These are phyloP conservation scores for Uromyces viciae-fabae DNA, from an alignment of 1,284 basidiomycete species.

Conservation along the genomic window DNA sequence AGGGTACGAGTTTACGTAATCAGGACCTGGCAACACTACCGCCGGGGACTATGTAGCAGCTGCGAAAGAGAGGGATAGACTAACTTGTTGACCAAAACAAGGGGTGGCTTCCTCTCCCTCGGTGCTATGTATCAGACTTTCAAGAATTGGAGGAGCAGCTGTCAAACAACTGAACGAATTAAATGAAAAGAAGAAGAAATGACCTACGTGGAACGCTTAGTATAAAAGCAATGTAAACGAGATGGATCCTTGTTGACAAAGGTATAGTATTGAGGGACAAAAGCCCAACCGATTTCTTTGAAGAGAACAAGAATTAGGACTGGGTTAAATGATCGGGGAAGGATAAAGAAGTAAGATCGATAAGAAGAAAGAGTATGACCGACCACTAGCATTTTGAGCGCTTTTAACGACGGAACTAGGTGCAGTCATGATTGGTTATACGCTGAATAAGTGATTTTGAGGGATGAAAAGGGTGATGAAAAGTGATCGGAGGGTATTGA, in stretches of 20 bases:
- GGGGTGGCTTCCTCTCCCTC: conserved; percentile 87
- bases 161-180: background rate
- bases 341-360: background rate
- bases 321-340: background rate
- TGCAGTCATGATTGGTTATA: too few species aligned
- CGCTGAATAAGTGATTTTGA: too few species aligned
- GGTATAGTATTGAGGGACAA: conserved; percentile 61
- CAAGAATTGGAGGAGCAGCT: conserved; percentile 30
- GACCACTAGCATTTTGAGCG: conserved; percentile 42
- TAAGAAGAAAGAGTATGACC: background rate
- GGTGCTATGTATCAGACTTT: conserved; percentile 77
- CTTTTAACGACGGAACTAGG: conserved; percentile 38
- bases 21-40: background rate
- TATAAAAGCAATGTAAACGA: conserved; percentile 98
- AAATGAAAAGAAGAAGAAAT: background rate
- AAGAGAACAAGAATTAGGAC: background rate
- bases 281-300: conserved; percentile 54
- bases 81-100: conserved; percentile 85
- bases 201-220: conserved; percentile 77
- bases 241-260: conserved; percentile 96
- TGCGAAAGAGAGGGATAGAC: conserved; percentile 48
- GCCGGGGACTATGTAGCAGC: too few species aligned
- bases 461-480: too few species aligned
- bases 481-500: too few species aligned
- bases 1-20: background rate